phyloP scores from a whole-genome alignment of 345 rosid genomes.

The Atalantia buxifolia region DNA sequence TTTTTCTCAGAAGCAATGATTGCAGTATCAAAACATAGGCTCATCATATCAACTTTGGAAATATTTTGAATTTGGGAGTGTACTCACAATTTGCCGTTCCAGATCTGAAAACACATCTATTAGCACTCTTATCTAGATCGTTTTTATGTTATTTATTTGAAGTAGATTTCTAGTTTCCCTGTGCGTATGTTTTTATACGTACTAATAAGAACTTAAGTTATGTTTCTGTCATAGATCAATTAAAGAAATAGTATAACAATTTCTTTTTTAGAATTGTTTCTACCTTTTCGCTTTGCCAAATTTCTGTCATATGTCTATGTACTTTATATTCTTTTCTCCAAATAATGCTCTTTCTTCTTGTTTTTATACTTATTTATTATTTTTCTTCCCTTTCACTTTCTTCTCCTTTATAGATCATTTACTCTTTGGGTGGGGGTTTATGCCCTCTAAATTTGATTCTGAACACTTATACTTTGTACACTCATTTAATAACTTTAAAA shows the following conservation, averaged over 20 bases:
- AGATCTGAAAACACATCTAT: not conserved
- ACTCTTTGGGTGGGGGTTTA: not conserved
- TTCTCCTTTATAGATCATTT: not conserved
- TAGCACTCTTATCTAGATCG: not conserved
- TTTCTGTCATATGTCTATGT: not conserved
- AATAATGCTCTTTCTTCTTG: not conserved
- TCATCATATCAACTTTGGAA: not conserved
- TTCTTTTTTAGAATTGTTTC: not conserved
- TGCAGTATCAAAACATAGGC: not conserved
- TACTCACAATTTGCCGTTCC: not conserved
- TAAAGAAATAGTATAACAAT: not conserved
- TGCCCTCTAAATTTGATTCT: too few relatives aligned
- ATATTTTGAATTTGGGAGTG: not conserved
- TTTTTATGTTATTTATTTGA: too few relatives aligned
- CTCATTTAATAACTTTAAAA: too few relatives aligned
- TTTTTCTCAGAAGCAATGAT: not conserved
- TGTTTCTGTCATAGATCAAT: not conserved
- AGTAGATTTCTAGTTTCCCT: not conserved
- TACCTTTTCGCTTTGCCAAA: not conserved
- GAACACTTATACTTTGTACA: too few relatives aligned
- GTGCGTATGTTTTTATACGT: not conserved
- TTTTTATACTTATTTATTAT: too few relatives aligned
- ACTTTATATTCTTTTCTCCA: not conserved
- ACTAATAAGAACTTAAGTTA: not conserved
- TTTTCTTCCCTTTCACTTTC: not conserved